Base-by-base conservation (phyloP, 2,329 filamentous ascomycete genomes). In the Gliomastix tumulicola region DNA sequence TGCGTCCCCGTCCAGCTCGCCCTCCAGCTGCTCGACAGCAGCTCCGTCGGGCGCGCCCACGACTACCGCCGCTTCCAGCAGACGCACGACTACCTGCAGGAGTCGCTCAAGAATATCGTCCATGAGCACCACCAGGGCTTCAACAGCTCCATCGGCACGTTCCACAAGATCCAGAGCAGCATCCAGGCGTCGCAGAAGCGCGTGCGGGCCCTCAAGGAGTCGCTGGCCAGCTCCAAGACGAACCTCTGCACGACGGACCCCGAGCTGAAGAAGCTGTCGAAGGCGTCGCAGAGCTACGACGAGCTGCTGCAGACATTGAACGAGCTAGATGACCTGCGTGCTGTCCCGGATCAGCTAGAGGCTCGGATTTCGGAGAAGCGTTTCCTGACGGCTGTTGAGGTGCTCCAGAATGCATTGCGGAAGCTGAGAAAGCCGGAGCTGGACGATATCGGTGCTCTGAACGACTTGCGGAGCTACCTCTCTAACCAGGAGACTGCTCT, bases 91-190 rank as follows among this genome's bases (percentile, higher is more conserved):
- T 87, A 92, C 55, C 76, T 98, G n/a, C 89, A 98, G 56, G 83
- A 84, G 49, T 89, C 90, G 9, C 71, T 98, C 39, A 96, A 95
- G 60, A 80, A 82, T 22, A 95, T 98, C 49, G 92, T 98, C 19
- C 95, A 98, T 59, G 90, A 98, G 64, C 90, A 98, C 55, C 90
- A 98, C 55, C 92, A 98, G 60, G 94, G 92, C 32, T 98, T 98
- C 73, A 98, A 97, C 64, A 95, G 88, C 60, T 96, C 90, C 35
- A 97, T 98, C 44, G 92, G 90, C 59, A 97, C 90, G 16, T 98
- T 97, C 55, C 94, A 98, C 68, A 96, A 94, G 62, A 98, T 98
- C 43, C 92, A 98, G 59, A 79, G 82, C 36, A 95, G 88, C 61
- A 92, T 98, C 46, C 85, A 90, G 50, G 71, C 78, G 35, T 95